A percentile compares a stretch with the other conserved stretches of the same genome.
Evolutionary conservation across 208 protist species (phyloP).

Genomic region (Leishmania gerbilli): DNA sequence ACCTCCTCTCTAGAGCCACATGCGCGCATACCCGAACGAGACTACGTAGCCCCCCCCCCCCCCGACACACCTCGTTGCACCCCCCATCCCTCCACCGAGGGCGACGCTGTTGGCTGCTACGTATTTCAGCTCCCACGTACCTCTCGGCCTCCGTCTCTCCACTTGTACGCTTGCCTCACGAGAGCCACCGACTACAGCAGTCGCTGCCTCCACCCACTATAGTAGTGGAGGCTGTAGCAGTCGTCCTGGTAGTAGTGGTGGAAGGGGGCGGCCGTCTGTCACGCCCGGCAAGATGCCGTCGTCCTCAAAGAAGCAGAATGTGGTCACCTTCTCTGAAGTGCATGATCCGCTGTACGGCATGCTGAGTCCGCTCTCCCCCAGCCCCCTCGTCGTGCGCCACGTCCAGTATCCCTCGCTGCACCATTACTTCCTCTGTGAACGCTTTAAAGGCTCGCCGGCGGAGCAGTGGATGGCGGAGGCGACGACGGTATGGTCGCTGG

Average conservation of each 20-base stretch:
- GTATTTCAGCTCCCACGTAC: not conserved
- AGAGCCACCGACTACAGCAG: not conserved
- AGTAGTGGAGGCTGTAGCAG: not conserved
- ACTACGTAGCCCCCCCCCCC: not conserved
- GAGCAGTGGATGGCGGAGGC: slow-evolving; percentile 58
- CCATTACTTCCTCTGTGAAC: slow-evolving; percentile 87
- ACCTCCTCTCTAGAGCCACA: not conserved
- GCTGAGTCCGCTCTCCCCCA: slow-evolving; percentile 80
- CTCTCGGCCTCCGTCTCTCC: not conserved
- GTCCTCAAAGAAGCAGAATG: slow-evolving; percentile 29
- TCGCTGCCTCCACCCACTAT: not conserved
- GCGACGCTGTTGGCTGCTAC: not conserved
- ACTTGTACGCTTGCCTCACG: not conserved
- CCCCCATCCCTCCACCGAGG: not conserved
- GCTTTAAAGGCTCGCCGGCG: slow-evolving; percentile 62
- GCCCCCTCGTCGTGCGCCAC: slow-evolving; percentile 79
- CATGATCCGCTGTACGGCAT: slow-evolving; percentile 78
- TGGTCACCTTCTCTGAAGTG: slow-evolving; percentile 75
- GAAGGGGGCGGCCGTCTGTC: not conserved
- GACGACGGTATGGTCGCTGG: slow-evolving; percentile 76
- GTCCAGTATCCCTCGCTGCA: slow-evolving; percentile 79
- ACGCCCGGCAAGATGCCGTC: slow-evolving; percentile 9
- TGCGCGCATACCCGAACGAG: not conserved
- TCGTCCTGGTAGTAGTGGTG: not conserved
- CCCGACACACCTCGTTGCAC: not conserved